Base-by-base conservation (phyloP, 1,284 basidiomycete species). In the Tilletia horrida region DNA sequence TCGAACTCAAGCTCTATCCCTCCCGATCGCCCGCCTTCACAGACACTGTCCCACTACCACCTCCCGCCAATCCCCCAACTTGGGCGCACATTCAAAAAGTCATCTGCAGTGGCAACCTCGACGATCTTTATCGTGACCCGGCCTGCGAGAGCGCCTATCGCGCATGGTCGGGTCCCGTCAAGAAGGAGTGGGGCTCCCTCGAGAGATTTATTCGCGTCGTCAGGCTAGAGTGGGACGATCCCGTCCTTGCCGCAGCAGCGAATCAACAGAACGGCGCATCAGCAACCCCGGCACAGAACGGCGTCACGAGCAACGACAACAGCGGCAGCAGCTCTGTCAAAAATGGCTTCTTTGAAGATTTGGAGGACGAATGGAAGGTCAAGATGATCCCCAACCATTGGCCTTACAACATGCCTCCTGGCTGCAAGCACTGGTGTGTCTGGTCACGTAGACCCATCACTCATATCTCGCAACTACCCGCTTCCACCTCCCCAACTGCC, bases 351-450 rank as follows among this genome's bases (percentile, higher is more conserved):
- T 59, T 59, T 59, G 55, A 59, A 27, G 55, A 59, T 35, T 16
- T 59, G 7, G 55, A 59, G 4, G 69, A 73, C 13, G 42, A 7
- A 27, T 64, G 67, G 13, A 23, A 65, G 35, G 70, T 72, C 25
- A 74, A 73, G 42, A 42, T 48, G 7, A 72, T 78, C 13, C 72
- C 69, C 14, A 59, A 59, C 14, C 55, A 78, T 45, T 78, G 76
- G 76, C 76, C 76, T 16, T 78, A 78, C 47, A 75, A 66, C n/a
- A 68, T 78, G n/a, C 76, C 76, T 0, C 64, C 48, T 1, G 74
- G 67, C 1, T 63, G 66, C n/a, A 64, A 52, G 23, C 76, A 78
- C 64, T 77, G 70, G 68, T 72, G 74, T 9, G 74, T 78, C 8
- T 78, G 76, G 76, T 69, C 48, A 23, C 48, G 48, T 29, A 59